Percentiles rank a stretch among this genome's conserved stretches.
Evolutionary conservation across 345 rosid species (phyloP).

Genomic region (Eucalyptus cloeziana): DNA sequence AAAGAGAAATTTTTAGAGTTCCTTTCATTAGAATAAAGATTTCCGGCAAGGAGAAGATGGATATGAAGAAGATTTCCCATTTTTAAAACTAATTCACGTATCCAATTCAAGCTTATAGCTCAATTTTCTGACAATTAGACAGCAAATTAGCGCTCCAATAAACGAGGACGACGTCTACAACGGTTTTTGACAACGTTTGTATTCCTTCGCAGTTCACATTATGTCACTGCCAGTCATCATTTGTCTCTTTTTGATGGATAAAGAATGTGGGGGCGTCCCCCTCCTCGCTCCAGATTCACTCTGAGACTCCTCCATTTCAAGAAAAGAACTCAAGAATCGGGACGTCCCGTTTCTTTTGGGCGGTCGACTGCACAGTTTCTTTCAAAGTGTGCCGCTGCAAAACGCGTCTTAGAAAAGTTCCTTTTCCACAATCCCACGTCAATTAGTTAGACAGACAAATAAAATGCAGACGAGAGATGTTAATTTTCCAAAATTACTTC

Average conservation of each 20-base stretch:
- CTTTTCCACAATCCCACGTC: not conserved
- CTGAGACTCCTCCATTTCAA: not conserved
- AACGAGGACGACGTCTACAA: not conserved
- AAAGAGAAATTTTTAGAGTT: not conserved
- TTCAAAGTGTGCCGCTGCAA: not conserved
- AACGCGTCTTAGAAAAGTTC: not conserved
- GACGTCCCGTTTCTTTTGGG: not conserved
- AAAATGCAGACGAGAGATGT: not conserved
- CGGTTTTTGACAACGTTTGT: not conserved
- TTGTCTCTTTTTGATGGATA: not conserved
- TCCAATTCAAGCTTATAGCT: not conserved
- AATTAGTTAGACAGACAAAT: too few relatives aligned
- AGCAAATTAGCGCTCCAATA: fast-evolving
- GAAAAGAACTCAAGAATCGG: not conserved
- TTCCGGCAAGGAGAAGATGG: not conserved
- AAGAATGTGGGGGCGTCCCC: fast-evolving
- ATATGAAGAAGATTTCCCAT: not conserved
- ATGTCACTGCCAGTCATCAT: not conserved
- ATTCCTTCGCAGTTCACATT: not conserved
- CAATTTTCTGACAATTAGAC: not conserved
- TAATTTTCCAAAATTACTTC: not conserved
- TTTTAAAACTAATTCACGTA: not conserved
- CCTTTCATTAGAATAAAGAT: not conserved
- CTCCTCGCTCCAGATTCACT: not conserved
- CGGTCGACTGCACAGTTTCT: not conserved